A percentile compares a stretch with the other conserved stretches of the same genome.
These are phyloP conservation scores for Ochromonas danica DNA, from an alignment of 108 stramenopile species.

Conservation along the genomic window DNA sequence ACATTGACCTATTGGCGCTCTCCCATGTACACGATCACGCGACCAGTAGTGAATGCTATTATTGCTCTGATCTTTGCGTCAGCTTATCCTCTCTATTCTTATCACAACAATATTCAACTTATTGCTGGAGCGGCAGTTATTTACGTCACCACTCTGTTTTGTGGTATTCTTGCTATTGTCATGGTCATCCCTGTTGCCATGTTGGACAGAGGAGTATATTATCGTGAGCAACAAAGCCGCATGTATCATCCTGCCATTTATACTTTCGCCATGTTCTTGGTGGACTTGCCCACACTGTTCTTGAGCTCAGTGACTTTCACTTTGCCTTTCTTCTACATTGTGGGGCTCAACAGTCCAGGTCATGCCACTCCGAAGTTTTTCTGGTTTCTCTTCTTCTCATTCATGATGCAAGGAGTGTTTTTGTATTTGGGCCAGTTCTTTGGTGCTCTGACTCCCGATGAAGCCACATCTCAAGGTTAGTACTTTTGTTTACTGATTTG, in stretches of 20 bases:
- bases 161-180: neutral
- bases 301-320: neutral
- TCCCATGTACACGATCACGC: slow-evolving; percentile 55
- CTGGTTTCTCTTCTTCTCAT: neutral
- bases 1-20: slow-evolving; percentile 57
- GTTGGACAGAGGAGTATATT: neutral
- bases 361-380: neutral
- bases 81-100: neutral
- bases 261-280: neutral
- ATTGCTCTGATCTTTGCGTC: neutral
- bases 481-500: too few relatives aligned
- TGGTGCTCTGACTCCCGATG: neutral
- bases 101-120: too few relatives aligned
- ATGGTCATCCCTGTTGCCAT: neutral
- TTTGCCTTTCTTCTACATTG: neutral
- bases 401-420: too few relatives aligned
- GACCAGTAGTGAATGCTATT: slow-evolving; percentile 35
- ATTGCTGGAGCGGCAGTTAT: too few relatives aligned
- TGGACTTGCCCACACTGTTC: neutral
- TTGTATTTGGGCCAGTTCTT: too few relatives aligned
- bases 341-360: neutral
- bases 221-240: neutral
- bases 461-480: neutral
- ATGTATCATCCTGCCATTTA: neutral
- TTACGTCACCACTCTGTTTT: neutral